Conservation (phyloP, 345 rosid genomes). For the Aurinia saxatilis region DNA sequence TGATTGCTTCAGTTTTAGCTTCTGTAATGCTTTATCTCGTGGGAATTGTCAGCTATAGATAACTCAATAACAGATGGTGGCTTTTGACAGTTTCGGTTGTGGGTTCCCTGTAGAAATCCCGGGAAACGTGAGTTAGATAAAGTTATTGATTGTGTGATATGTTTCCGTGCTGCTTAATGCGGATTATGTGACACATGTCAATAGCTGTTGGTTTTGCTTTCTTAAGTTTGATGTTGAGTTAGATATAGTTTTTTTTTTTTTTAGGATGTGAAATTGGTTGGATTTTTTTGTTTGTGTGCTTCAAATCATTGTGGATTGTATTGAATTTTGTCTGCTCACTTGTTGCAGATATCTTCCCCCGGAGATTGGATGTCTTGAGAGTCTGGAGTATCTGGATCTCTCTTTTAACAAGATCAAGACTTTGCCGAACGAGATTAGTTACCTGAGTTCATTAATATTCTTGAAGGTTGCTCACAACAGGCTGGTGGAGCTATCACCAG, state of each 20-base stretch:
- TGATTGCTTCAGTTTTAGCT: constrained; percentile 2
- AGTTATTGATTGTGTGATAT: background rate
- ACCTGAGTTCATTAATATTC: constrained; percentile 54
- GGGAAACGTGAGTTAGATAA: constrained; percentile 23
- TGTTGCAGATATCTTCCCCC: constrained; percentile 81
- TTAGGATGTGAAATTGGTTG: background rate
- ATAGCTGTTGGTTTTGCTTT: background rate
- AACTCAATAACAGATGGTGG: constrained; percentile 1
- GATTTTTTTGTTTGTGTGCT: background rate
- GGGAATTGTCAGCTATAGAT: constrained; percentile 20
- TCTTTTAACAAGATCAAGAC: constrained; percentile 88
- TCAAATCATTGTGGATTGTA: background rate
- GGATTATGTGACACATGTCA: background rate
- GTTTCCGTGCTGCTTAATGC: background rate
- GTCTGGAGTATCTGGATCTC: constrained; percentile 78
- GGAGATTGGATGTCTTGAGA: constrained; percentile 82
- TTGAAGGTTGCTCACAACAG: constrained; percentile 84
- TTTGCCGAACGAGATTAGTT: constrained; percentile 69
- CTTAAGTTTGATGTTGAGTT: background rate
- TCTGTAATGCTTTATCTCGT: constrained; percentile 10
- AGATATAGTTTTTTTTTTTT: background rate
- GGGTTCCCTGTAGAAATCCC: constrained; percentile 13
- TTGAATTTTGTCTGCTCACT: constrained; percentile 13
- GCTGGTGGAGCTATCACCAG: constrained; percentile 56
- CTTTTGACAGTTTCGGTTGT: constrained; percentile 18